These are phyloP conservation scores for Citrullus mucosospermus DNA, from an alignment of 306 rosid species.

Conservation along the genomic window DNA sequence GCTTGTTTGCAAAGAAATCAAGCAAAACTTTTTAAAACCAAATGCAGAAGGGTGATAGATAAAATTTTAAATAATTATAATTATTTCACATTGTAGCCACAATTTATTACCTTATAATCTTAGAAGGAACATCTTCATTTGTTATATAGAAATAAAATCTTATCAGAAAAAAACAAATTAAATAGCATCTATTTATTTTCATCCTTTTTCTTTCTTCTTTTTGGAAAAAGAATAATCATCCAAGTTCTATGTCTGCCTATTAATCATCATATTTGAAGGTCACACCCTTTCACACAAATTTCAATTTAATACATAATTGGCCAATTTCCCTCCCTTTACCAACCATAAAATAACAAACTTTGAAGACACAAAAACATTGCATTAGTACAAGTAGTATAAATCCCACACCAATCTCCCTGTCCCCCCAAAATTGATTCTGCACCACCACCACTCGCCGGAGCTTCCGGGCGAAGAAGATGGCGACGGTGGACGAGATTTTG, in stretches of 20 bases:
- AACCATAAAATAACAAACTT: not conserved
- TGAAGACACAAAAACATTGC: not conserved
- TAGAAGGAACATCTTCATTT: too few relatives aligned
- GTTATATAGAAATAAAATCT: too few relatives aligned
- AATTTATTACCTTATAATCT: too few relatives aligned
- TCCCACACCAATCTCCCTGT: not conserved
- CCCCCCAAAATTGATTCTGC: not conserved
- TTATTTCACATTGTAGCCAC: too few relatives aligned
- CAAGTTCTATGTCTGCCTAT: not conserved
- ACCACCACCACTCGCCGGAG: not conserved
- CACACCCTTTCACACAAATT: not conserved
- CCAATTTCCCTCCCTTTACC: not conserved
- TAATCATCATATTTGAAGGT: not conserved
- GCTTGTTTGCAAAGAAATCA: too few relatives aligned
- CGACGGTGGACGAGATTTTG: slow-evolving; percentile 13
- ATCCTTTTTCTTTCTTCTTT: too few relatives aligned
- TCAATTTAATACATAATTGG: not conserved
- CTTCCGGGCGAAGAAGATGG: slow-evolving; percentile 1
- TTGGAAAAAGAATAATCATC: not conserved
- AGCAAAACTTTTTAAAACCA: too few relatives aligned
- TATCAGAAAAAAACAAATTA: too few relatives aligned
- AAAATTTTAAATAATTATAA: too few relatives aligned
- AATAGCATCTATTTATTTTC: too few relatives aligned
- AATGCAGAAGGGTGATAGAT: too few relatives aligned
- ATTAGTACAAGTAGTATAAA: not conserved